Conservation (phyloP, 495 filamentous ascomycete genomes). For the Neurospora discreta region DNA sequence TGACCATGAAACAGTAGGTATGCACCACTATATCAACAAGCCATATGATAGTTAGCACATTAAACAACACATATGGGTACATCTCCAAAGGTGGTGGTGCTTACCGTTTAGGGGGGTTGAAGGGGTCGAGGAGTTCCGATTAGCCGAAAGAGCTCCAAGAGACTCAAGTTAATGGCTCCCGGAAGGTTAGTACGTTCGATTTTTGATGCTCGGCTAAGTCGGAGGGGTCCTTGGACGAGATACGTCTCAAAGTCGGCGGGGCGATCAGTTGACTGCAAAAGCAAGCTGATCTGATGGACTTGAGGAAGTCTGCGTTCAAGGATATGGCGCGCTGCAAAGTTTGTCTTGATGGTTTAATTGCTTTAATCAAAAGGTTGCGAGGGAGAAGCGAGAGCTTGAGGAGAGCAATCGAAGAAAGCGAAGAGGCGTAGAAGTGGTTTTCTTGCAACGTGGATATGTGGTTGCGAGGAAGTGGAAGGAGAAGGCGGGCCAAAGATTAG, state of each 20-base stretch:
- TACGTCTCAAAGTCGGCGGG: conserved; percentile 31
- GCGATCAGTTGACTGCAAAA: conserved; percentile 32
- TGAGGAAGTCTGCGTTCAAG: conserved; percentile 19
- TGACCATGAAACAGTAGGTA: conserved; percentile 19
- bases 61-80: background rate
- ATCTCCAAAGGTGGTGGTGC: conserved; percentile 7
- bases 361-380: conserved; percentile 8
- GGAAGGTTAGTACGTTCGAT: conserved; percentile 42
- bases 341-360: conserved; percentile 8
- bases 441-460: background rate
- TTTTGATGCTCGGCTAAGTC: conserved; percentile 38
- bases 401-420: conserved; percentile 14
- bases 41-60: conserved; percentile 14
- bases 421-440: background rate
- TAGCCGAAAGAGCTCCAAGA: conserved; percentile 47
- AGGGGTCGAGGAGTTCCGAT: conserved; percentile 24
- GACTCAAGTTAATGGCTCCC: conserved; percentile 56
- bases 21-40: conserved; percentile 32
- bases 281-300: conserved; percentile 35
- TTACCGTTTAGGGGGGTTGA: conserved; percentile 32
- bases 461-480: conserved; percentile 7
- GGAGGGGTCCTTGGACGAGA: conserved; percentile 27
- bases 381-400: conserved; percentile 19
- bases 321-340: conserved; percentile 5
- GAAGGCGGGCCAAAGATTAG: background rate